A percentile compares a stretch with the other conserved stretches of the same genome.
phyloP scores from a whole-genome alignment of 345 rosid genomes.

The Salix suchowensis region DNA sequence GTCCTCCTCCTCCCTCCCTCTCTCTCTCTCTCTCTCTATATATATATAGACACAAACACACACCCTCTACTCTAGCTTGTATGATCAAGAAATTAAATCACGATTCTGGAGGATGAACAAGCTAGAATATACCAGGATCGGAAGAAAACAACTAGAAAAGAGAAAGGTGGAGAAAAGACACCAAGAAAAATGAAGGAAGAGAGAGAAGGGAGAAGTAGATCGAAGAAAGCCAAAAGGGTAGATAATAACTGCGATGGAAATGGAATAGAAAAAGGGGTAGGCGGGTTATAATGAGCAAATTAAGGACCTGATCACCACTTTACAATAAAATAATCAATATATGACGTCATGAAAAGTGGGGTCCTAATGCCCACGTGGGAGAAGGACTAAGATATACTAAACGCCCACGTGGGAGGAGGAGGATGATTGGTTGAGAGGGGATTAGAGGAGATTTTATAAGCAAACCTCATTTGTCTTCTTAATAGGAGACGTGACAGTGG shows the following conservation, averaged over 20 bases:
- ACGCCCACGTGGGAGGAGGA: constrained; percentile 54
- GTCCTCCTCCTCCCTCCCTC: not conserved
- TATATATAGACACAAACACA: not conserved
- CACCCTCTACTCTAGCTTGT: not conserved
- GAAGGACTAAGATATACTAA: not conserved
- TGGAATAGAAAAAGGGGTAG: too few relatives aligned
- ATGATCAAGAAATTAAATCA: not conserved
- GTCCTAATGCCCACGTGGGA: constrained; percentile 57
- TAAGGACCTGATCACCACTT: not conserved
- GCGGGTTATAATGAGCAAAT: too few relatives aligned
- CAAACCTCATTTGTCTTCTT: constrained; percentile 21
- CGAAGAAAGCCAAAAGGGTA: constrained; percentile 8
- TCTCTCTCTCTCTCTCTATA: not conserved
- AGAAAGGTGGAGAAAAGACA: not conserved
- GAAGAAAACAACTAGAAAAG: not conserved
- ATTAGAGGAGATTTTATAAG: constrained; percentile 51
- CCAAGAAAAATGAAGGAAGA: not conserved
- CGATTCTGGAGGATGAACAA: not conserved
- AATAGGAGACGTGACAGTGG: constrained; percentile 61
- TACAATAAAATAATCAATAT: not conserved
- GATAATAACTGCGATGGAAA: not conserved
- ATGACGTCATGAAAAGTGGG: constrained; percentile 28
- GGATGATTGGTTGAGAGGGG: constrained; percentile 63
- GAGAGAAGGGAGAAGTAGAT: constrained; percentile 8
- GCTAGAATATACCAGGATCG: not conserved